phyloP scores from a whole-genome alignment of 306 rosid species.

The Gillenia trifoliata region DNA sequence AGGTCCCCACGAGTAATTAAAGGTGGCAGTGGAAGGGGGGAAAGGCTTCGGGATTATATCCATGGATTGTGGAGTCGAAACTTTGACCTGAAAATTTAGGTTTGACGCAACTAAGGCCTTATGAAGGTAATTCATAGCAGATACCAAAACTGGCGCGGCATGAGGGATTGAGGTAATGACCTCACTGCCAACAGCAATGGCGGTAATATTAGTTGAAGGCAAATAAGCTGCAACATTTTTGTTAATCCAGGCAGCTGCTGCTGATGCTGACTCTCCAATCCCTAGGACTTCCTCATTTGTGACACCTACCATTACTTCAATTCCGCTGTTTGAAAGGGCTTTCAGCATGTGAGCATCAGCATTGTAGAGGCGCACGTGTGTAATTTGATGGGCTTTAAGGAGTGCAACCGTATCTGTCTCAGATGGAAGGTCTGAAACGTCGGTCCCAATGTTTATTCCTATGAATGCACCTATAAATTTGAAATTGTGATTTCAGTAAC shows the following conservation, averaged over 20 bases:
- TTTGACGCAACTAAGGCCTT: conserved; percentile 76
- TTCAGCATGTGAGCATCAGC: conserved; percentile 70
- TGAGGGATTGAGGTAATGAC: conserved; percentile 73
- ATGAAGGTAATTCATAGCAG: conserved; percentile 78
- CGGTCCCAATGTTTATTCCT: conserved; percentile 80
- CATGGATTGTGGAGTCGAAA: conserved; percentile 84
- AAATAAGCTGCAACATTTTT: conserved; percentile 73
- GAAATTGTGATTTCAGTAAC: conserved; percentile 17
- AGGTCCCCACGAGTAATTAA: conserved; percentile 66
- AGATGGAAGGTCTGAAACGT: conserved; percentile 67
- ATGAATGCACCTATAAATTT: conserved; percentile 75
- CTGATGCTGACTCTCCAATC: conserved; percentile 70
- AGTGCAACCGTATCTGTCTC: conserved; percentile 53
- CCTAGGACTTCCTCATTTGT: conserved; percentile 64
- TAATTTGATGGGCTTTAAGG: conserved; percentile 67
- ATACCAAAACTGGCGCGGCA: conserved; percentile 66
- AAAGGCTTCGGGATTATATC: conserved; percentile 73
- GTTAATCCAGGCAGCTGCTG: conserved; percentile 78
- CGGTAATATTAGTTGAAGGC: conserved; percentile 81
- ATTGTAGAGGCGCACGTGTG: conserved; percentile 69
- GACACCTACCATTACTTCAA: conserved; percentile 75
- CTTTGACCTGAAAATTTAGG: conserved; percentile 63
- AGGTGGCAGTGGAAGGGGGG: conserved; percentile 81
- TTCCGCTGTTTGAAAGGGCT: conserved; percentile 65
- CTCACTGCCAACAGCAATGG: conserved; percentile 86